Base-by-base conservation (phyloP, 108 stramenopile genomes). In the Pseudonitzschia pungens region DNA sequence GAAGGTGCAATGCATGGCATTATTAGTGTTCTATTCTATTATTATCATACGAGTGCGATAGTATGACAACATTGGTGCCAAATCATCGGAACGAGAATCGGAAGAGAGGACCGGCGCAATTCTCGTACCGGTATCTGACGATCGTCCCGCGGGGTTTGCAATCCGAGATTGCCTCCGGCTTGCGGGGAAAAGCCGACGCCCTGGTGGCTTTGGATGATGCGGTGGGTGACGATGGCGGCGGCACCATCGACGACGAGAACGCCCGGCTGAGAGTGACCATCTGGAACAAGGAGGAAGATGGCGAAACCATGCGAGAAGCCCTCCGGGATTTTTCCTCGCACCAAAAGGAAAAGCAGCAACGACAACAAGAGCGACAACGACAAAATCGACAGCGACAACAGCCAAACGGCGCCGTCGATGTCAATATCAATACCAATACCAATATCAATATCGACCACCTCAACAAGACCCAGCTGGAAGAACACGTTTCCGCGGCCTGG, bases 131-230 rank as follows among this genome's bases (percentile, higher is more conserved):
- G n/a, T n/a, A n/a, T n/a, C 28, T 63, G 29, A 33, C 62, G 27
- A 41, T 63, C 10, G 31, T 68, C 42, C 67, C 67, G 16, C 67
- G 67, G 0, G 67, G 50, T 18, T 68, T 52, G 42, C 48, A 48
- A 16, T 26, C 4, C 12, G 67, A 48, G 43, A 43, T 52, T 36
- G 12, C 67, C 45, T 21, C 54, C 9, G 24, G 54, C 22, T 55
- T 55, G 54, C 21, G 26, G 24, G 26, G 36, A 64, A 31, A 36
- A 43, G 63, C 63, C n/a, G 14, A 59, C 16, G 58, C 29, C 32
- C 4, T 26, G 22, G 24, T 5, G 5, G 24, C 54, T 55, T 6
- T 27, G 54, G 24, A 55, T 36, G n/a, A n/a, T n/a, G n/a, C n/a
- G n/a, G 36, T 36, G 36, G 36, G 2, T 36, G 36, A 36, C 6